These are phyloP conservation scores for Gelatoporia subvermispora DNA, from an alignment of 768 basidiomycete species.

Conservation along the genomic window DNA sequence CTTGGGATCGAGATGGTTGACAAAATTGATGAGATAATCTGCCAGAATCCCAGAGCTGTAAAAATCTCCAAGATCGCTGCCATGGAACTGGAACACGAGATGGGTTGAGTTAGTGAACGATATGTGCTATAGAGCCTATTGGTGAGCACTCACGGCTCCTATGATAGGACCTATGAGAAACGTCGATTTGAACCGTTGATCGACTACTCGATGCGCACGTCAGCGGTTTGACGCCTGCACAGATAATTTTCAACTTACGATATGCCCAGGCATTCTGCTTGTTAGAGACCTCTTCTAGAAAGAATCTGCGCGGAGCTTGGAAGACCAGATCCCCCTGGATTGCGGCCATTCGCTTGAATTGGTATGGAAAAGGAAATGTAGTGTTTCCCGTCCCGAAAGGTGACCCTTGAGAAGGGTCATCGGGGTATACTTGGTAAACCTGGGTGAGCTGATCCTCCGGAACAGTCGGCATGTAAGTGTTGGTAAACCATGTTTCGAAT, in stretches of 20 bases:
- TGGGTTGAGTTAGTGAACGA: too few relatives aligned
- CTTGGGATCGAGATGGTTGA: constrained; percentile 40
- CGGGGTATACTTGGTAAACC: constrained; percentile 18
- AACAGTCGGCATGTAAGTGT: constrained; percentile 12
- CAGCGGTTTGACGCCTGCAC: too few relatives aligned
- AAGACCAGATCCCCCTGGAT: constrained; percentile 33
- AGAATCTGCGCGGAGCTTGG: constrained; percentile 30
- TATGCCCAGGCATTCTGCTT: constrained; percentile 31
- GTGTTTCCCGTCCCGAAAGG: constrained; percentile 44
- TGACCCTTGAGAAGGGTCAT: constrained; percentile 40
- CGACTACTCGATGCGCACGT: too few relatives aligned
- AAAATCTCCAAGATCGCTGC: constrained; percentile 39
- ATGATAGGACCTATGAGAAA: too few relatives aligned
- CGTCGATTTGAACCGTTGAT: too few relatives aligned
- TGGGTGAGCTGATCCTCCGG: constrained; percentile 5
- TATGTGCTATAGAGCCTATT: too few relatives aligned
- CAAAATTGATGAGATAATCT: constrained; percentile 44
- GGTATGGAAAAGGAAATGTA: constrained; percentile 42
- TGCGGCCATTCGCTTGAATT: constrained; percentile 30
- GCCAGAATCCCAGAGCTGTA: constrained; percentile 40
- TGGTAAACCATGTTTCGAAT: neutral
- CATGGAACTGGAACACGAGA: constrained; percentile 35
- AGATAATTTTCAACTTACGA: constrained; percentile 28
- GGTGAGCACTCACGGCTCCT: too few relatives aligned
- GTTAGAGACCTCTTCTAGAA: constrained; percentile 26